Evolutionary conservation across 2,329 filamentous ascomycete species (phyloP).

Genomic region (Sporothrix brunneoviolacea): DNA sequence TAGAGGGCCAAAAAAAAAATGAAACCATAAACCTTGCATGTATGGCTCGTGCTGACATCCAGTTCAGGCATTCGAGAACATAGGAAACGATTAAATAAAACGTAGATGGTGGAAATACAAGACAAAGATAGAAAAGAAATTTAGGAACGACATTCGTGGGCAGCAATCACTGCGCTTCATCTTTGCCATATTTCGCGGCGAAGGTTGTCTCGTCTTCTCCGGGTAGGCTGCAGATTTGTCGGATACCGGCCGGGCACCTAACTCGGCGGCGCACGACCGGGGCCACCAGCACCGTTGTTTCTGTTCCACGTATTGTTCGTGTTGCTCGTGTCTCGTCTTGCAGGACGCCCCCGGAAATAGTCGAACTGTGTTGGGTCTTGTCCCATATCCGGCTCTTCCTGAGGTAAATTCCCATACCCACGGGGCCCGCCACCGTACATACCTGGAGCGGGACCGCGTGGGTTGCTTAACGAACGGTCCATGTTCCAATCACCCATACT

Average conservation of each 20-base stretch:
- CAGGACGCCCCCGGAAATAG: constrained; percentile 43
- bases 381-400: constrained; percentile 37
- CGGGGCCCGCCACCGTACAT: constrained; percentile 51
- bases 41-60: constrained; percentile 10
- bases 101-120: not conserved
- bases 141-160: not conserved
- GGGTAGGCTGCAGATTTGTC: not conserved
- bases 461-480: constrained; percentile 21
- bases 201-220: constrained; percentile 10
- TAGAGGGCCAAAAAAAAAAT: not conserved
- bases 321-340: constrained; percentile 13
- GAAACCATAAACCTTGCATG: constrained; percentile 1
- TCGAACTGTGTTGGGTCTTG: constrained; percentile 47
- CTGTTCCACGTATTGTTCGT: constrained; percentile 10
- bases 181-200: constrained; percentile 8
- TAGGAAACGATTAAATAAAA: constrained; percentile 2
- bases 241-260: constrained; percentile 14
- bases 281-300: constrained; percentile 8
- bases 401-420: constrained; percentile 54
- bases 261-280: constrained; percentile 11
- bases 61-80: constrained; percentile 10
- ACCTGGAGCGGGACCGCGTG: constrained; percentile 42
- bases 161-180: not conserved
- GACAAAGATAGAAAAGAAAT: not conserved
- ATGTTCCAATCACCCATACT: constrained; percentile 18